These are phyloP conservation scores for Sanghuangporus sanghuang DNA, from an alignment of 1,284 basidiomycete genomes.

Conservation along the genomic window DNA sequence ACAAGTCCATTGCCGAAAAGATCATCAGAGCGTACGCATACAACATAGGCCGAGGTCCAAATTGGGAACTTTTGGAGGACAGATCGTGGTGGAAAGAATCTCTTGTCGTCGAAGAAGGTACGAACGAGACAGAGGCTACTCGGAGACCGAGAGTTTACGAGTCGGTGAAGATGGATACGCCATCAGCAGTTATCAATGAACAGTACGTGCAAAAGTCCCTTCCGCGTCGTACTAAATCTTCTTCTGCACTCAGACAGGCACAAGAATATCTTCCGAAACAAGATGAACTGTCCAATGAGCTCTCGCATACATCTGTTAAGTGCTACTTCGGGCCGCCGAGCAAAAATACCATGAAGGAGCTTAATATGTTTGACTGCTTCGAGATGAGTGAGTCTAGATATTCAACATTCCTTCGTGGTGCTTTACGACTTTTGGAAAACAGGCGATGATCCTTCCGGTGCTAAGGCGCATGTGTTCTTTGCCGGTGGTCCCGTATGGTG, in stretches of 20 bases:
- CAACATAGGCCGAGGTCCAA: constrained; percentile 65
- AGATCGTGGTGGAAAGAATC: constrained; percentile 72
- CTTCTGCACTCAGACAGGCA: constrained; percentile 39
- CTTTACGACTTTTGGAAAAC: not conserved
- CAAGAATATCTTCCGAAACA: constrained; percentile 53
- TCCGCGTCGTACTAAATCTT: not conserved
- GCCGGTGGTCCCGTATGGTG: constrained; percentile 84
- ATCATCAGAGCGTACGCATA: constrained; percentile 62
- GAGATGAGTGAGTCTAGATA: constrained; percentile 47
- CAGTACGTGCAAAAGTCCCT: constrained; percentile 37
- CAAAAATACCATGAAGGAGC: constrained; percentile 41
- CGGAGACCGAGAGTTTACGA: constrained; percentile 56
- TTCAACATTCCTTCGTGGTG: not conserved
- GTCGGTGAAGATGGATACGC: constrained; percentile 36
- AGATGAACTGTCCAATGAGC: constrained; percentile 18
- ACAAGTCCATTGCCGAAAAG: constrained; percentile 37
- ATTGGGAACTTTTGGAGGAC: constrained; percentile 72
- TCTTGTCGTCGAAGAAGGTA: constrained; percentile 17
- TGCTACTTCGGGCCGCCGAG: constrained; percentile 61
- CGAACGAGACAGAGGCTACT: constrained; percentile 11
- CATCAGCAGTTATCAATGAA: constrained; percentile 39
- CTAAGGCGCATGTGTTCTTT: constrained; percentile 64
- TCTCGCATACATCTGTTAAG: constrained; percentile 45
- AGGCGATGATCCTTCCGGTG: constrained; percentile 41
- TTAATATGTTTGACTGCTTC: constrained; percentile 50